These are phyloP conservation scores for Intubia oerlemansii DNA, from an alignment of 2,329 filamentous ascomycete genomes.

Conservation along the genomic window DNA sequence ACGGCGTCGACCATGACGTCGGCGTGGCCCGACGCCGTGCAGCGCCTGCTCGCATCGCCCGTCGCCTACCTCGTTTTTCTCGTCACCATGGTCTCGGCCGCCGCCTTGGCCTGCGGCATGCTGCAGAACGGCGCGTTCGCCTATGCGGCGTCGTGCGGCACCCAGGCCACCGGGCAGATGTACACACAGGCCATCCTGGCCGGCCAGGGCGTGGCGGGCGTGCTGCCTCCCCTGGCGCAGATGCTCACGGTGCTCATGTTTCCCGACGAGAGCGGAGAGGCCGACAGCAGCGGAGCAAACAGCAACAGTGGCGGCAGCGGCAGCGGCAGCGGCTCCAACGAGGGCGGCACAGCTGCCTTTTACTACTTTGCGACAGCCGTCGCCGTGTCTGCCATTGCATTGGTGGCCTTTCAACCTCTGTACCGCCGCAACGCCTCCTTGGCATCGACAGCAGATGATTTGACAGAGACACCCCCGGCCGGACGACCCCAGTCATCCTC, in stretches of 20 bases:
- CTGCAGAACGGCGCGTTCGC: constrained; percentile 91
- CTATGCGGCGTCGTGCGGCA: constrained; percentile 67
- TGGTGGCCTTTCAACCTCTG: constrained; percentile 57
- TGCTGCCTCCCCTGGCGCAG: constrained; percentile 72
- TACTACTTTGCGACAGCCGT: constrained; percentile 84
- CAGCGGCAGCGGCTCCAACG: constrained; percentile 10
- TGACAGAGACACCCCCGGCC: not conserved
- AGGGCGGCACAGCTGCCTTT: constrained; percentile 50
- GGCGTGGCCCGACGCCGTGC: too few relatives aligned
- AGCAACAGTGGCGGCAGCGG: too few relatives aligned
- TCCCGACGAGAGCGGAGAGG: constrained; percentile 18
- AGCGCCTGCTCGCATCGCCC: constrained; percentile 40
- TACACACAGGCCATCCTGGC: constrained; percentile 96
- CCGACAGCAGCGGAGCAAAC: too few relatives aligned
- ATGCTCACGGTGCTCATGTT: constrained; percentile 62
- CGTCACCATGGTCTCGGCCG: constrained; percentile 58
- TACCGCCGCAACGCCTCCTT: constrained; percentile 31
- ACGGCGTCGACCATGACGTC: constrained; percentile 62
- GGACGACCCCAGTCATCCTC: too few relatives aligned
- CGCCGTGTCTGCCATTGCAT: constrained; percentile 43
- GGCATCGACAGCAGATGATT: too few relatives aligned
- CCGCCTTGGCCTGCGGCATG: constrained; percentile 61
- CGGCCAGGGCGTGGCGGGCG: constrained; percentile 79
- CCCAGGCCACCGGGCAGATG: too few relatives aligned
- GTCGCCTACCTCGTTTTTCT: constrained; percentile 59